These are phyloP conservation scores for Cucurbita maxima DNA, from an alignment of 306 rosid species.

Conservation along the genomic window DNA sequence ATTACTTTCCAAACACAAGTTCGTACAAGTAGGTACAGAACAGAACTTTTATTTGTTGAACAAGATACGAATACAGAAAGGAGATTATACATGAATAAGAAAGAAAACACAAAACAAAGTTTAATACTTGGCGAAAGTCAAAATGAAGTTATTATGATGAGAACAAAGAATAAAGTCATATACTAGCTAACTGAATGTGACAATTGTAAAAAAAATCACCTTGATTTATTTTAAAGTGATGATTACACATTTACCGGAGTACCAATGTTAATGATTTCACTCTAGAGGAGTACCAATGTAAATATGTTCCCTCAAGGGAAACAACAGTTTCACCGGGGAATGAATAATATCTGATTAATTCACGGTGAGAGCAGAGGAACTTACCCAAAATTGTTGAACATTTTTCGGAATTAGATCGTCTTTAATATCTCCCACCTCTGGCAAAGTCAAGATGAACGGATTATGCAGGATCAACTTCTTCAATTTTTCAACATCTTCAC, in stretches of 20 bases:
- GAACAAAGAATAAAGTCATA: not conserved
- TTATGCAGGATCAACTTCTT: slow-evolving; percentile 88
- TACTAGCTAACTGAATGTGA: not conserved
- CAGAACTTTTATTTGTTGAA: not conserved
- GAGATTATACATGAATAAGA: not conserved
- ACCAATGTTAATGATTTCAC: not conserved
- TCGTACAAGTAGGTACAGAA: not conserved
- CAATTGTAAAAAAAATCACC: not conserved
- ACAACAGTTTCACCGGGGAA: not conserved
- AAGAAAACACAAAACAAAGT: not conserved
- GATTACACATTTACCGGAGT: not conserved
- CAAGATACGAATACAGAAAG: not conserved
- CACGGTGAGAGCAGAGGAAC: not conserved
- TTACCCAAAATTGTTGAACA: slow-evolving; percentile 91
- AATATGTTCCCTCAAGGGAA: not conserved
- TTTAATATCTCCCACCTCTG: slow-evolving; percentile 64
- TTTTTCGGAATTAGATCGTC: slow-evolving; percentile 73
- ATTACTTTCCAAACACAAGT: not conserved
- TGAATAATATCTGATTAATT: not conserved
- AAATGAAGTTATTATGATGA: not conserved
- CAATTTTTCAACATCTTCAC: slow-evolving; percentile 82
- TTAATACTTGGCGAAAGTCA: not conserved
- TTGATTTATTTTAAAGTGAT: not conserved
- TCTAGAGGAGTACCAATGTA: not conserved
- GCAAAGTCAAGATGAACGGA: slow-evolving; percentile 73